These are phyloP conservation scores for Saccharum spontaneum DNA, from an alignment of 176 grass and related monocot species.

Conservation along the genomic window DNA sequence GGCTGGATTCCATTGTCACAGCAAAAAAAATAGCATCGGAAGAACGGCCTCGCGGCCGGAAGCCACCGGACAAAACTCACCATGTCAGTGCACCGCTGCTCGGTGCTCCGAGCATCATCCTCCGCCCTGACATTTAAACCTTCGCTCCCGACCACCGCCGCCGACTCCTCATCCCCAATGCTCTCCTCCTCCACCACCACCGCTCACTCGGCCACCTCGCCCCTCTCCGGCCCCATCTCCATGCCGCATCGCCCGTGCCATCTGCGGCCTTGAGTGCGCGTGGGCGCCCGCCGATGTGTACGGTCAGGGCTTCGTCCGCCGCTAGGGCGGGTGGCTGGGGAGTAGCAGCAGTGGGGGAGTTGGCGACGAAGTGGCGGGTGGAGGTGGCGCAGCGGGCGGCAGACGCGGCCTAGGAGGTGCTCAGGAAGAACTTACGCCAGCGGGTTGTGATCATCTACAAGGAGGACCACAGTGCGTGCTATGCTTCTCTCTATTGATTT, in stretches of 20 bases:
- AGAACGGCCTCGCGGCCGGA: no score
- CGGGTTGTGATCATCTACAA: no score
- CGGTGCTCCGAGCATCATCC: slow-evolving; percentile 5
- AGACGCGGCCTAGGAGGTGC: slow-evolving; percentile 15
- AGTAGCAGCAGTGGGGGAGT: not conserved
- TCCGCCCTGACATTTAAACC: slow-evolving; percentile 33
- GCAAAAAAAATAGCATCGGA: no score
- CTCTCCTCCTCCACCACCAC: slow-evolving; percentile 29
- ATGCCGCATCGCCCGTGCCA: not conserved
- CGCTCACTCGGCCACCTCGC: slow-evolving; percentile 14
- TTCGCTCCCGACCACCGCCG: not conserved
- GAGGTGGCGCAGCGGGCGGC: slow-evolving; percentile 63
- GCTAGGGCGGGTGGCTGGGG: not conserved
- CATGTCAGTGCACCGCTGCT: slow-evolving; percentile 5
- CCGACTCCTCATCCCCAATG: slow-evolving; percentile 22
- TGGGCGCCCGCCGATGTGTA: slow-evolving; percentile 10
- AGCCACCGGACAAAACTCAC: slow-evolving; percentile 25
- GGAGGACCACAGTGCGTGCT: no score
- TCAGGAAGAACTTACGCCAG: no score
- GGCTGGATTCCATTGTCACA: no score
- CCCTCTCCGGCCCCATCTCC: not conserved
- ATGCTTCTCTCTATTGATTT: no score
- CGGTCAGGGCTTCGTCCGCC: slow-evolving; percentile 16
- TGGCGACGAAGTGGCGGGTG: slow-evolving; percentile 48
- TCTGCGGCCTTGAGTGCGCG: not conserved